These are phyloP conservation scores for Pichiaceae sp. DNA, from an alignment of 1,139 yeast genomes.

Conservation along the genomic window DNA sequence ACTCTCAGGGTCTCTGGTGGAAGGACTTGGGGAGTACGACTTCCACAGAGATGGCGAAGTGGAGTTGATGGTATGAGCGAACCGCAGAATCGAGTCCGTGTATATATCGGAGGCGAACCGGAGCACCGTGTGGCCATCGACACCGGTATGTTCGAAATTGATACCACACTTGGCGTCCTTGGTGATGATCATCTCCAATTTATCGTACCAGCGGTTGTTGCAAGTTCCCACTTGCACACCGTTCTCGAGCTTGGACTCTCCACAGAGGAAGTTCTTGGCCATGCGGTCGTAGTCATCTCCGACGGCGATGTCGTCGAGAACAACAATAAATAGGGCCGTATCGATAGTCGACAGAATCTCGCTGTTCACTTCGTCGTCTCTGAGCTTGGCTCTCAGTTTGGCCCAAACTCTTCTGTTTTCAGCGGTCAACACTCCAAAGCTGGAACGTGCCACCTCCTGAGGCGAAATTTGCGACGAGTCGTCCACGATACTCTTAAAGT, in stretches of 20 bases:
- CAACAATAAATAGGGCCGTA: slow-evolving; percentile 71
- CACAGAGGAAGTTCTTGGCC: slow-evolving; percentile 81
- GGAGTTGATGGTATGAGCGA: slow-evolving; percentile 76
- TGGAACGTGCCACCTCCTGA: slow-evolving; percentile 66
- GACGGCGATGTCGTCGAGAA: slow-evolving; percentile 71
- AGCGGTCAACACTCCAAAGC: slow-evolving; percentile 84
- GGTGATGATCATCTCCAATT: slow-evolving; percentile 82
- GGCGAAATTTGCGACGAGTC: slow-evolving; percentile 59
- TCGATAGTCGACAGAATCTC: slow-evolving; percentile 72
- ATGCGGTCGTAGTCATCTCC: slow-evolving; percentile 54
- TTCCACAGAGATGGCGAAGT: slow-evolving; percentile 78
- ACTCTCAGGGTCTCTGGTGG: slow-evolving; percentile 31
- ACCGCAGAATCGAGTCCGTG: slow-evolving; percentile 80
- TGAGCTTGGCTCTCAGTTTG: slow-evolving; percentile 45
- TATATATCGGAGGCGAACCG: slow-evolving; percentile 84
- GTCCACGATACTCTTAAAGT: slow-evolving; percentile 64
- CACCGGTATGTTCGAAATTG: slow-evolving; percentile 92
- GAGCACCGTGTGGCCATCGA: slow-evolving; percentile 89
- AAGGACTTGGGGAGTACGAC: slow-evolving; percentile 36
- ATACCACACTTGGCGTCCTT: slow-evolving; percentile 89
- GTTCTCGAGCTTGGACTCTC: slow-evolving; percentile 66
- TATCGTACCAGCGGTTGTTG: slow-evolving; percentile 93
- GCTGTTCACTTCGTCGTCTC: slow-evolving; percentile 43
- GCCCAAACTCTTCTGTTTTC: slow-evolving; percentile 88
- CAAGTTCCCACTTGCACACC: slow-evolving; percentile 93